Evolutionary conservation across 345 rosid species (phyloP).

Genomic region (Dovyalis caffra): DNA sequence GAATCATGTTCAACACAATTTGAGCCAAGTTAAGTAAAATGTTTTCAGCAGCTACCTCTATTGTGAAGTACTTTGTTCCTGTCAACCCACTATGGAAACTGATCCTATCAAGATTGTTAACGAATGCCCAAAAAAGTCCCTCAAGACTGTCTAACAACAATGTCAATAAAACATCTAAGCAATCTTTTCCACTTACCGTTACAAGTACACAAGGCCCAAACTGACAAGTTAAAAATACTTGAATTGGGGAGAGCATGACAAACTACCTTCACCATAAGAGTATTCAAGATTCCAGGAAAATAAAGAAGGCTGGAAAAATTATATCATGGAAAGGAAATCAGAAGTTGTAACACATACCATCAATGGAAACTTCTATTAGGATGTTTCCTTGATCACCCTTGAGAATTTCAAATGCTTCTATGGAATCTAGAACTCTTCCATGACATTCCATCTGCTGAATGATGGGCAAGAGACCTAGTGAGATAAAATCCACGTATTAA

Average conservation of each 20-base stretch:
- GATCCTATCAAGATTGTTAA: too few relatives aligned
- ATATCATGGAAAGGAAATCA: background rate
- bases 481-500: conserved; percentile 16
- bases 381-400: conserved; percentile 39
- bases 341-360: conserved; percentile 33
- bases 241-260: background rate
- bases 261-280: background rate
- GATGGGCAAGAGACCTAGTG: conserved; percentile 83
- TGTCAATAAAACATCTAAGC: too few relatives aligned
- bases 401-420: conserved; percentile 40
- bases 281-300: background rate
- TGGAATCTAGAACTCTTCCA: conserved; percentile 52
- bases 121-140: too few relatives aligned
- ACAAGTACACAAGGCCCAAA: background rate
- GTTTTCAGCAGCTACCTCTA: background rate
- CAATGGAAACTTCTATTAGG: conserved; percentile 58
- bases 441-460: conserved; percentile 58
- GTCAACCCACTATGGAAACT: too few relatives aligned
- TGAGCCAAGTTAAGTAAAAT: background rate
- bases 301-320: background rate
- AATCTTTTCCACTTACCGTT: too few relatives aligned
- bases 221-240: background rate
- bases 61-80: background rate
- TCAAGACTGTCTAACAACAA: too few relatives aligned
- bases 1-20: background rate